Evolutionary conservation across 495 filamentous ascomycete species (phyloP).

Genomic region (Talaromyces trachyspermus): DNA sequence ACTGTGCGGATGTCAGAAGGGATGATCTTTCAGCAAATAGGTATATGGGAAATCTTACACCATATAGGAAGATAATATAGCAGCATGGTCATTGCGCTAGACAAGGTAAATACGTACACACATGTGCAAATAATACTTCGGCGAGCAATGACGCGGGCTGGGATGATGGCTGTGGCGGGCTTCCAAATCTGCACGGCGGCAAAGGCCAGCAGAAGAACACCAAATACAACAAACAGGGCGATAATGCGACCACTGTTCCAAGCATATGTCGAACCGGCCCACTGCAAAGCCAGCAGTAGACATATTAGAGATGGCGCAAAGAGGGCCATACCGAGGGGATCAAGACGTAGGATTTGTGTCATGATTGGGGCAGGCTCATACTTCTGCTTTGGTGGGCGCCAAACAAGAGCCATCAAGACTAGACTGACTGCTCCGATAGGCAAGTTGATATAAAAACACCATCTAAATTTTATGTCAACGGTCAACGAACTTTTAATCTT

Average conservation of each 20-base stretch:
- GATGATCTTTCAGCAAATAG: not conserved
- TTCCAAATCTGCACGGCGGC: slow-evolving; percentile 37
- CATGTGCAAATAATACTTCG: slow-evolving; percentile 46
- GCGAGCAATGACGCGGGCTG: slow-evolving; percentile 48
- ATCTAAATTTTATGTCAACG: slow-evolving; percentile 47
- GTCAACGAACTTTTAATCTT: too few species aligned
- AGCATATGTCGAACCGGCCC: slow-evolving; percentile 50
- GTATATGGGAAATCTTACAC: slow-evolving; percentile 23
- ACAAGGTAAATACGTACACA: slow-evolving; percentile 19
- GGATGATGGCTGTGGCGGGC: slow-evolving; percentile 42
- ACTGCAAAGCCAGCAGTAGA: slow-evolving; percentile 52
- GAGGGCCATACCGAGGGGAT: slow-evolving; percentile 37
- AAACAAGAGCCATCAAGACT: slow-evolving; percentile 41
- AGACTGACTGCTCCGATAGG: slow-evolving; percentile 48
- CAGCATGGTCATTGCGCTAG: slow-evolving; percentile 25
- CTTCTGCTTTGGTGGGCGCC: slow-evolving; percentile 25
- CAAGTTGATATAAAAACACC: slow-evolving; percentile 61
- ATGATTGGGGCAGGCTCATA: slow-evolving; percentile 17
- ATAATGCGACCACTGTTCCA: slow-evolving; percentile 49
- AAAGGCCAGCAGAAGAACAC: slow-evolving; percentile 37
- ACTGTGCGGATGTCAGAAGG: slow-evolving; percentile 7
- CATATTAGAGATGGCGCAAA: slow-evolving; percentile 46
- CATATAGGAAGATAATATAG: slow-evolving; percentile 64
- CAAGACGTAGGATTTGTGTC: slow-evolving; percentile 40
- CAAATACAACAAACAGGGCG: slow-evolving; percentile 42